Evolutionary conservation across 1,284 basidiomycete genomes (phyloP).

Genomic region (Ustilago esculenta): DNA sequence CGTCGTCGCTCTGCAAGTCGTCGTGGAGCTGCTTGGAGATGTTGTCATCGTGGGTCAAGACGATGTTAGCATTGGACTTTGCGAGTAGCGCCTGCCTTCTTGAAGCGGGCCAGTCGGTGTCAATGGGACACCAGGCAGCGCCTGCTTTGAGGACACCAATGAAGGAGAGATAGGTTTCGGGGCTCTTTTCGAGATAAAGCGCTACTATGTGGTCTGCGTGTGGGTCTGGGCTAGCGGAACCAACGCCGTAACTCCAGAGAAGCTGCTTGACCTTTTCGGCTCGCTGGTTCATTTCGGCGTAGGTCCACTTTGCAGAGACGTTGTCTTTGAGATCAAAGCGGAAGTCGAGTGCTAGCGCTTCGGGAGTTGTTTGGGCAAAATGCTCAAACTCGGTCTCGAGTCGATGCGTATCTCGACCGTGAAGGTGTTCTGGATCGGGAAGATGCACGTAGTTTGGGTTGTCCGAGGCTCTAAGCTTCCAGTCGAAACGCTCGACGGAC

Average conservation of each 20-base stretch:
- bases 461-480: constrained; percentile 45
- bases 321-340: constrained; percentile 45
- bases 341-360: constrained; percentile 55
- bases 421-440: constrained; percentile 29
- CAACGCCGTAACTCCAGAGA: constrained; percentile 46
- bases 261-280: constrained; percentile 50
- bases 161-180: constrained; percentile 60
- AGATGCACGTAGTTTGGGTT: constrained; percentile 40
- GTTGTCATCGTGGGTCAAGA: constrained; percentile 45
- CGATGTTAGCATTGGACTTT: constrained; percentile 59
- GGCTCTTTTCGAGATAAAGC: constrained; percentile 60
- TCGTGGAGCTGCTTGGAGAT: constrained; percentile 38
- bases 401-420: constrained; percentile 32
- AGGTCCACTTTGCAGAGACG: constrained; percentile 44
- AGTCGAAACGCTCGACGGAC: constrained; percentile 34
- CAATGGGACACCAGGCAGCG: constrained; percentile 68
- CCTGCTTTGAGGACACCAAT: constrained; percentile 64
- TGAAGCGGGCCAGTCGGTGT: constrained; percentile 64
- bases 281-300: constrained; percentile 52
- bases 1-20: constrained; percentile 32
- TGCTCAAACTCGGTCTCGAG: constrained; percentile 55
- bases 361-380: constrained; percentile 39
- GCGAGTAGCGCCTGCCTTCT: constrained; percentile 64
- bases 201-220: constrained; percentile 55
- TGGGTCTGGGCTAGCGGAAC: constrained; percentile 30